These are phyloP conservation scores for Tetracentron sinense DNA, from an alignment of 164 flowering plant genomes.

Conservation along the genomic window DNA sequence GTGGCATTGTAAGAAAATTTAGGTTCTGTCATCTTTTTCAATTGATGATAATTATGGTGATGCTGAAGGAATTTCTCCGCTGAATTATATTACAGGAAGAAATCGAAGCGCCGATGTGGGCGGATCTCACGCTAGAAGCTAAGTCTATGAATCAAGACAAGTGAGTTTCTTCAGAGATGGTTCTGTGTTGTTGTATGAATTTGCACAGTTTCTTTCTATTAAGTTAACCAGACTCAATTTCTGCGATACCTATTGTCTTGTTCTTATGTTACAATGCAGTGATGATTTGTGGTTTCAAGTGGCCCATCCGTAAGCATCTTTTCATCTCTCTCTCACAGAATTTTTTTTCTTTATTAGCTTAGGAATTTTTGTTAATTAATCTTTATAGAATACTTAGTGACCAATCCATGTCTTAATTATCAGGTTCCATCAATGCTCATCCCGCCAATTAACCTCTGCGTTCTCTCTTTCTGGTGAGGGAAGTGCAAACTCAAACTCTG, in stretches of 20 bases:
- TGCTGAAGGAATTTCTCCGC: background rate
- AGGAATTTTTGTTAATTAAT: background rate
- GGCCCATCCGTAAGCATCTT: constrained; percentile 54
- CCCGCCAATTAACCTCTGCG: constrained; percentile 36
- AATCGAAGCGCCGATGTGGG: constrained; percentile 86
- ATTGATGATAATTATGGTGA: background rate
- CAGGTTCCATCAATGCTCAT: constrained; percentile 65
- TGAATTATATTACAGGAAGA: constrained; percentile 49
- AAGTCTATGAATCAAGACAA: constrained; percentile 26
- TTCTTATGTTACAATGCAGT: constrained; percentile 38
- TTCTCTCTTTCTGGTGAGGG: constrained; percentile 30
- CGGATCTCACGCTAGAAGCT: constrained; percentile 51
- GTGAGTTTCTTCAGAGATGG: constrained; percentile 34
- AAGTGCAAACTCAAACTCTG: constrained; percentile 19
- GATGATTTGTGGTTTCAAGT: constrained; percentile 56
- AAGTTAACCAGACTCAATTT: background rate
- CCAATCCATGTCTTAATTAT: constrained; percentile 6
- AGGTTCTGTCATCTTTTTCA: background rate
- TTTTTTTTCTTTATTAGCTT: background rate
- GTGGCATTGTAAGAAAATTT: background rate
- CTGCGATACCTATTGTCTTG: background rate
- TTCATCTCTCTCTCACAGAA: background rate
- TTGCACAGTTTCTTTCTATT: background rate
- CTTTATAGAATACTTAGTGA: background rate
- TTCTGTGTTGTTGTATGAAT: background rate